phyloP scores from a whole-genome alignment of 805 yeast species.

The Nematodospora valgi region DNA sequence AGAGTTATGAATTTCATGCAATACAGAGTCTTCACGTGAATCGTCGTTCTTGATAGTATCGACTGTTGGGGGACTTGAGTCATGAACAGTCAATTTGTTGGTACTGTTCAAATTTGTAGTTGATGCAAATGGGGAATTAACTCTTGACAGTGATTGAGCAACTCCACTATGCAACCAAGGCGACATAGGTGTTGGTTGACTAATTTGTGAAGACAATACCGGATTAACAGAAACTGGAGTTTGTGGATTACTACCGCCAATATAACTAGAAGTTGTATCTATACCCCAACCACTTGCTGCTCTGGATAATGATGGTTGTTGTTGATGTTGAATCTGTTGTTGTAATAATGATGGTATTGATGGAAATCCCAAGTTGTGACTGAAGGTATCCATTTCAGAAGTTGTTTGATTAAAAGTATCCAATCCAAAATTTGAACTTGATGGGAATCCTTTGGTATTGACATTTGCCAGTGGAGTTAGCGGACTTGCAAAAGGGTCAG shows the following conservation, averaged over 20 bases:
- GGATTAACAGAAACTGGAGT: slow-evolving; percentile 26
- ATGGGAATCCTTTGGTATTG: slow-evolving; percentile 2
- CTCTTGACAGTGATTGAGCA: slow-evolving; percentile 32
- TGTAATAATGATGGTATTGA: slow-evolving; percentile 35
- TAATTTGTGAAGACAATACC: slow-evolving; percentile 18
- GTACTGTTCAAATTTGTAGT: slow-evolving; percentile 7
- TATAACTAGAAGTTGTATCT: slow-evolving; percentile 16
- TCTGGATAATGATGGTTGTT: slow-evolving; percentile 30
- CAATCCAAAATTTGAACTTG: slow-evolving; percentile 22
- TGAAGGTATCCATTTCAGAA: slow-evolving; percentile 2
- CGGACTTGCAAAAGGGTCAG: slow-evolving; percentile 18
- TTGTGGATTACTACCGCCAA: slow-evolving; percentile 20
- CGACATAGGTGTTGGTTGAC: slow-evolving; percentile 38
- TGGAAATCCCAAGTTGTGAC: slow-evolving; percentile 10
- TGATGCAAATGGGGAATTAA: slow-evolving; percentile 37
- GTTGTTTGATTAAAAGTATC: slow-evolving; percentile 18
- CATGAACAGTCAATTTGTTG: no score
- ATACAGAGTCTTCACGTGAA: slow-evolving; percentile 21
- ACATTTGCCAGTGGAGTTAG: slow-evolving; percentile 10
- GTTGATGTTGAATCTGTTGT: slow-evolving; percentile 27
- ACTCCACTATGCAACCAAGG: slow-evolving; percentile 35
- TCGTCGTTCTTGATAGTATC: slow-evolving; percentile 3
- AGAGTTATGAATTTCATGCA: slow-evolving; percentile 35
- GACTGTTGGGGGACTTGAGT: slow-evolving; percentile 1
- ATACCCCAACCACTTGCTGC: slow-evolving; percentile 39